Conservation (phyloP, 306 rosid species). For the Prunus davidiana region DNA sequence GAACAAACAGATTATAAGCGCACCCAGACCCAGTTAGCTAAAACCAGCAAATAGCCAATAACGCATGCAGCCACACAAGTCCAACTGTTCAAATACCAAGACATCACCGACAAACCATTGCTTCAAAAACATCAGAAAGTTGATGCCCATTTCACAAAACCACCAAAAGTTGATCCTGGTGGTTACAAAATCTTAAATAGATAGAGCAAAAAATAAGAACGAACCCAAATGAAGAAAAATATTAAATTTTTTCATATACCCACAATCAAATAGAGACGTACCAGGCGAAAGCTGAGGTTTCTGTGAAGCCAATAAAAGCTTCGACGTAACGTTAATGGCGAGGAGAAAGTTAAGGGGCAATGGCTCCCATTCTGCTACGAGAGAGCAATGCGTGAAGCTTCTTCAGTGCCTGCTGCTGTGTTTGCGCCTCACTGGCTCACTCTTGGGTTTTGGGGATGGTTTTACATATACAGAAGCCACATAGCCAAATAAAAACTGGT, state of each 20-base stretch:
- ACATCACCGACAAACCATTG: conserved; percentile 22
- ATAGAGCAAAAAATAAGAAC: not conserved
- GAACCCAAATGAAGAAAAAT: conserved; percentile 7
- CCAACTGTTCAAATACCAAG: conserved; percentile 25
- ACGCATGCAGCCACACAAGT: conserved; percentile 26
- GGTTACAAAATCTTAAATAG: not conserved
- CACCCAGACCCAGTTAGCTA: not conserved
- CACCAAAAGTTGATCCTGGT: not conserved
- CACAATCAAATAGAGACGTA: conserved; percentile 15
- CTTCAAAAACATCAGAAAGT: conserved; percentile 1
- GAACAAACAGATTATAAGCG: conserved; percentile 10
- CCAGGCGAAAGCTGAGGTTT: conserved; percentile 13
- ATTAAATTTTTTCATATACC: not conserved
- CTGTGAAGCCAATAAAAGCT: not conserved
- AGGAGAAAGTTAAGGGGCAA: not conserved
- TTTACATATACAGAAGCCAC: not conserved
- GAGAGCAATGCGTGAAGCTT: not conserved
- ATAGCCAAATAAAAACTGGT: not conserved
- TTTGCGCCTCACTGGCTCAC: not conserved
- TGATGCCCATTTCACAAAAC: conserved; percentile 22
- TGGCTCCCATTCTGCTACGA: not conserved
- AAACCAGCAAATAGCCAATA: conserved; percentile 4
- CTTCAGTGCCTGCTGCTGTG: not conserved
- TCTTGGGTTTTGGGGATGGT: conserved; percentile 3
- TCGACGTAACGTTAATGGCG: conserved; percentile 8